These are phyloP conservation scores for Fomitopsis pinicola DNA, from an alignment of 1,284 basidiomycete genomes.

Conservation along the genomic window DNA sequence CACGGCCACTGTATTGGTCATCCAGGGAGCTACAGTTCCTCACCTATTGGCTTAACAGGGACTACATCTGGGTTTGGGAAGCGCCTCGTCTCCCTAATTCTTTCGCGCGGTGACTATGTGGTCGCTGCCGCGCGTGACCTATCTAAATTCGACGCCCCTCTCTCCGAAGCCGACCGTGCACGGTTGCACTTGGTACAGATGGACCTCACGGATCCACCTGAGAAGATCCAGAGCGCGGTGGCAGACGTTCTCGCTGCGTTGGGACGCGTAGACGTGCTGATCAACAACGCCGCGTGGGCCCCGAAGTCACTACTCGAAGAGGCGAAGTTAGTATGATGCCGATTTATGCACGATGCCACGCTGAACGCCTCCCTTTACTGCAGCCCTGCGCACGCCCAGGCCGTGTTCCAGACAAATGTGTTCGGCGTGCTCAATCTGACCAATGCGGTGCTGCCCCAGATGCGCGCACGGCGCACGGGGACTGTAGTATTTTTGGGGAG, in stretches of 20 bases:
- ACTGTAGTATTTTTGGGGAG: conserved; percentile 31
- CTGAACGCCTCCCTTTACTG: conserved; percentile 10
- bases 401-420: conserved; percentile 33
- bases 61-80: conserved; percentile 59
- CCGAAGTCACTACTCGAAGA: conserved; percentile 32
- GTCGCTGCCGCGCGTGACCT: conserved; percentile 37
- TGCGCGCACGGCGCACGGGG: conserved; percentile 27
- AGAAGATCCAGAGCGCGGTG: conserved; percentile 31
- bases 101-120: conserved; percentile 52
- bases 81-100: conserved; percentile 42
- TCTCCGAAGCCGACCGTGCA: conserved; percentile 14
- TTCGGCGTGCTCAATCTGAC: conserved; percentile 32
- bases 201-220: conserved; percentile 31
- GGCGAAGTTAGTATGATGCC: conserved; percentile 22
- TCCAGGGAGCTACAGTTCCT: not conserved
- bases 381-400: conserved; percentile 8
- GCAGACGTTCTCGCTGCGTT: conserved; percentile 40
- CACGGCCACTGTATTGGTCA: not conserved
- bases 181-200: conserved; percentile 30
- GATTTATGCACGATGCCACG: not conserved
- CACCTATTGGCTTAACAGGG: conserved; percentile 29
- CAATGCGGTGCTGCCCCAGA: conserved; percentile 30
- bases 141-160: conserved; percentile 25
- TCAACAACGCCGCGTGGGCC: conserved; percentile 54
- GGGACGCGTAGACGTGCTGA: conserved; percentile 53